These are phyloP conservation scores for Chloroidium sp. DNA, from an alignment of 163 green algal genomes.

Conservation along the genomic window DNA sequence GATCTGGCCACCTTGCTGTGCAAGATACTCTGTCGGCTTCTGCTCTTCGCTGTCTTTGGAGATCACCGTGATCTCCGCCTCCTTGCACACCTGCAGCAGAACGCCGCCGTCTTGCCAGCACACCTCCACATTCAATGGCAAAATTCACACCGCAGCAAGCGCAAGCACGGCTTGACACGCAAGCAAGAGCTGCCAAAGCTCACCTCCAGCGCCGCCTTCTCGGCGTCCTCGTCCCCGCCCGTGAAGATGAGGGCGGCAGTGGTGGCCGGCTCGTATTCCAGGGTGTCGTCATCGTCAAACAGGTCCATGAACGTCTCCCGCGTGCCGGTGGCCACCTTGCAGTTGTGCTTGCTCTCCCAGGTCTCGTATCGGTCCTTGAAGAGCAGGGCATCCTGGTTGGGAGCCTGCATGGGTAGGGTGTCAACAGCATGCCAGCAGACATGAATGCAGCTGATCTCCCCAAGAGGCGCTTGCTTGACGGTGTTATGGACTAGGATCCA, in stretches of 20 bases:
- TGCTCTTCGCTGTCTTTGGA: slow-evolving; percentile 27
- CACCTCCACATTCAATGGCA: neutral
- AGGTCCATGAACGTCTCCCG: slow-evolving; percentile 48
- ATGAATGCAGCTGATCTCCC: neutral
- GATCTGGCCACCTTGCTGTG: neutral
- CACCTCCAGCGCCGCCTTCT: slow-evolving; percentile 52
- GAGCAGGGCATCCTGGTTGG: slow-evolving; percentile 46
- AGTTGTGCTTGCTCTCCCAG: slow-evolving; percentile 35
- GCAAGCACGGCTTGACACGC: neutral
- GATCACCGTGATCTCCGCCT: slow-evolving; percentile 38
- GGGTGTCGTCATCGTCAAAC: slow-evolving; percentile 71
- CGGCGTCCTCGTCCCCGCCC: slow-evolving; percentile 60
- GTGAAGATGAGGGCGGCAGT: slow-evolving; percentile 68
- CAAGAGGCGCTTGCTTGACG: neutral
- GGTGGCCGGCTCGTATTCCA: slow-evolving; percentile 55
- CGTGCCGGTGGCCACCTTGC: slow-evolving; percentile 36
- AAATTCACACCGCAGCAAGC: neutral
- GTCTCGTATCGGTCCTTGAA: slow-evolving; percentile 43
- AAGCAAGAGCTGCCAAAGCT: slow-evolving; percentile 1
- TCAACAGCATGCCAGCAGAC: neutral
- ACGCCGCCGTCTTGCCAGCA: neutral
- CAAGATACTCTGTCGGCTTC: slow-evolving; percentile 26
- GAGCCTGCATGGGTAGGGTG: slow-evolving; percentile 26
- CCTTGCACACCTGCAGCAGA: slow-evolving; percentile 33
- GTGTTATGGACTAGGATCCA: neutral